Base-by-base conservation (phyloP, 768 basidiomycete genomes). In the Scleroderma bovista region DNA sequence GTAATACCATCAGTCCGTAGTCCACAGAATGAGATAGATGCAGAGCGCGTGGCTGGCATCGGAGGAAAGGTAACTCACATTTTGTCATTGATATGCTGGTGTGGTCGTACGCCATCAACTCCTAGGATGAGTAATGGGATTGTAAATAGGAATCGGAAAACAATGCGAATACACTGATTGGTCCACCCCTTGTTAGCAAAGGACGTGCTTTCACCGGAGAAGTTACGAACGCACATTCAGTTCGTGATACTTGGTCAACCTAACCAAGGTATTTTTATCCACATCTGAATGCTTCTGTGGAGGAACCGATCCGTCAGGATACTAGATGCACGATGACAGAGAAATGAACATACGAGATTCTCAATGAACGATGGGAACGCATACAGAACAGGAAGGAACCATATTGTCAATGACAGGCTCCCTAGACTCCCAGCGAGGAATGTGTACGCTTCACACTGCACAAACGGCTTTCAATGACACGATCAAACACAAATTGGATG, bases 171-270 rank as follows among this genome's bases (percentile, higher is more conserved):
- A 38, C 69, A 77, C 89, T 90, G 34, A 7, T 13, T 12, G 10
- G 55, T 2, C 3, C 16, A 20, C 3, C 24, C 12, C 53, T 31
- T 49, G 48, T 53, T 34, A 15, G 23, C 26, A 1, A 20, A 19
- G 4, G 24, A 16, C 6, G 29, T 26, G 16, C n/a, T n/a, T n/a
- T n/a, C n/a, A n/a, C n/a, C n/a, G n/a, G n/a, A 50, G 2, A 10
- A 40, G 24, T 12, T 15, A 13, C 19, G 23, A 6, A 68, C 87
- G 32, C 54, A 91, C 89, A 56, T 93, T 93, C 36, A 91, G 67
- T 59, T 92, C 87, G 36, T 87, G 84, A 60, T 88, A 92, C 54
- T 84, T 90, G 32, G 83, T 83, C 44, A 93, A 67, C 19, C 88
- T 80, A 19, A 87, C 75, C 42, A 91, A 73, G 3, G 84, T 88